Percentiles rank a stretch among this genome's conserved stretches.
Conservation (phyloP, 352 stramenopile species). For the Sclerospora graminicola region DNA sequence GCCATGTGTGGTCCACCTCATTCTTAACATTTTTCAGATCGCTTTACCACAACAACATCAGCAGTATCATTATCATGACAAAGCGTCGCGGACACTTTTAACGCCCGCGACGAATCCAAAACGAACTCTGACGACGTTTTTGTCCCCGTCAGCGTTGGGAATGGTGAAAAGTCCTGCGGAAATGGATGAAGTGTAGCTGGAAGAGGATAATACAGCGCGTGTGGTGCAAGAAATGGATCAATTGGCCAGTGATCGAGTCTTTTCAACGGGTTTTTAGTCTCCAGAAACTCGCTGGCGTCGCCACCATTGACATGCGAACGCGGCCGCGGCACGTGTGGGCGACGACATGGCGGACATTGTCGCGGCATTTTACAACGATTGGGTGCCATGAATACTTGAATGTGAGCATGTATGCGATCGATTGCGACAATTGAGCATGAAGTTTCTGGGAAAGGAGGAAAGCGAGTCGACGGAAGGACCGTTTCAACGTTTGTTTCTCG, state of each 20-base stretch:
- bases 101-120: too few relatives aligned
- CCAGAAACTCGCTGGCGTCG: constrained; percentile 98
- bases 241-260: constrained; percentile 86
- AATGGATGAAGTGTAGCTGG: constrained; percentile 55
- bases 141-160: constrained; percentile 43
- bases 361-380: constrained; percentile 95
- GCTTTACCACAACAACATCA: too few relatives aligned
- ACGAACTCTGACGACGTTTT: too few relatives aligned
- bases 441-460: constrained; percentile 98
- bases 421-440: constrained; percentile 99
- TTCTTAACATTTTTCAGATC: too few relatives aligned
- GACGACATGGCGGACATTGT: constrained; percentile 95
- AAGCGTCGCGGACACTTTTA: too few relatives aligned
- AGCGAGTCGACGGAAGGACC: too few relatives aligned
- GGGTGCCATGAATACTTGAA: constrained; percentile 94
- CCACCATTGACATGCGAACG: constrained; percentile 98
- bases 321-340: constrained; percentile 95
- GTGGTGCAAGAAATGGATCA: constrained; percentile 79
- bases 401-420: constrained; percentile 98
- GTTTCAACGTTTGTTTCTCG: constrained; percentile 98
- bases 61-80: too few relatives aligned
- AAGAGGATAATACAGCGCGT: constrained; percentile 77
- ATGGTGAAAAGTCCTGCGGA: constrained; percentile 16
- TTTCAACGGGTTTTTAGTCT: constrained; percentile 95
- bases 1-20: too few relatives aligned